Evolutionary conservation across 352 stramenopile species (phyloP).

Genomic region (Phytopythium vexans): DNA sequence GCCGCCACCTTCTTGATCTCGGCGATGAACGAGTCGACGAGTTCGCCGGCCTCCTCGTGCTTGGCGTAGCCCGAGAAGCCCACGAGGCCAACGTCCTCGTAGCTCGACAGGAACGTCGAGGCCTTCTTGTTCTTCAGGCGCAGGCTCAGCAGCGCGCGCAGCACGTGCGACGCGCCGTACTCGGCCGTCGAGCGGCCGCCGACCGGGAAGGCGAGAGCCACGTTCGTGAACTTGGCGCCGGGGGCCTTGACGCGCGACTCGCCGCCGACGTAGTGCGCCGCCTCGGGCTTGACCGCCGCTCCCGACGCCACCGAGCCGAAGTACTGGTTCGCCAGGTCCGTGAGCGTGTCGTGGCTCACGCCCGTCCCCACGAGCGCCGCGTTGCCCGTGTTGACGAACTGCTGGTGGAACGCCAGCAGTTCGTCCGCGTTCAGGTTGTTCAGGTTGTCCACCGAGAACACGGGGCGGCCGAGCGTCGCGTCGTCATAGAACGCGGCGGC

Average conservation of each 20-base stretch:
- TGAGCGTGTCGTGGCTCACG: conserved; percentile 59
- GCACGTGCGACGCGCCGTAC: conserved; percentile 58
- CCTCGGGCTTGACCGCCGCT: conserved; percentile 13
- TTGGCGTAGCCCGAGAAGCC: conserved; percentile 57
- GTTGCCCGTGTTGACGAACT: conserved; percentile 65
- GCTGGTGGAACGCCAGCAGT: conserved; percentile 55
- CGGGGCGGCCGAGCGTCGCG: conserved; percentile 53
- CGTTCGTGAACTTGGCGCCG: conserved; percentile 55
- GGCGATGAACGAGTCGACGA: conserved; percentile 65
- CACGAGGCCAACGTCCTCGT: conserved; percentile 60
- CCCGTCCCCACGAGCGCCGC: conserved; percentile 61
- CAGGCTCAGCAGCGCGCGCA: conserved; percentile 55
- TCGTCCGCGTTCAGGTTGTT: conserved; percentile 37
- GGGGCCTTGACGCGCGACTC: conserved; percentile 73
- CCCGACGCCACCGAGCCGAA: conserved; percentile 45
- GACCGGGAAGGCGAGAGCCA: conserved; percentile 67
- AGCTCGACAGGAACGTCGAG: conserved; percentile 55
- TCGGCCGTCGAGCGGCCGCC: conserved; percentile 40
- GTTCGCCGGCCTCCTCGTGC: conserved; percentile 45
- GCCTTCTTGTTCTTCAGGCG: conserved; percentile 66
- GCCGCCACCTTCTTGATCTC: conserved; percentile 77
- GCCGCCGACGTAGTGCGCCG: conserved; percentile 72
- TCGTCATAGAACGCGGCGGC: conserved; percentile 83
- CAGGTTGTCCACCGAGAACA: conserved; percentile 56
- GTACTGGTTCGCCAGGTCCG: conserved; percentile 59